Evolutionary conservation across 768 basidiomycete species (phyloP).

Genomic region (Suillus lakei): DNA sequence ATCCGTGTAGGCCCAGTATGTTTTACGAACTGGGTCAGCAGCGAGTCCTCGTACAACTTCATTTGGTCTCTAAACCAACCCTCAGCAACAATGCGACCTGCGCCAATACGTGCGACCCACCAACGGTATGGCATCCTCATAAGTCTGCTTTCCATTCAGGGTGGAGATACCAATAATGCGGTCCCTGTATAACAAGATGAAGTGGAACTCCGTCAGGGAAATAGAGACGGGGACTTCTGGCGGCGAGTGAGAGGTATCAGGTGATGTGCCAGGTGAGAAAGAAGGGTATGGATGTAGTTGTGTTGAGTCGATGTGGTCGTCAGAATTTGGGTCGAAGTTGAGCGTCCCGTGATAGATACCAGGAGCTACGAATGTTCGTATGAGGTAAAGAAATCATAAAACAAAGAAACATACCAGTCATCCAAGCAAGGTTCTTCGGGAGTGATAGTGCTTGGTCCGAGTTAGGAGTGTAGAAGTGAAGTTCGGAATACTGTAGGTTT

Average conservation of each 20-base stretch:
- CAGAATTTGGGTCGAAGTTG: conserved; percentile 68
- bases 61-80: conserved; percentile 61
- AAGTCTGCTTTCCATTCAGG: conserved; percentile 79
- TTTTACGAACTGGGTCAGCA: conserved; percentile 85
- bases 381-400: conserved; percentile 4
- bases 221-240: conserved; percentile 71
- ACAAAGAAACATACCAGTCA: conserved; percentile 67
- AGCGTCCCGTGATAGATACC: conserved; percentile 89
- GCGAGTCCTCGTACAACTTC: conserved; percentile 78
- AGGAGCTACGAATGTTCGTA: conserved; percentile 53
- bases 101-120: conserved; percentile 47
- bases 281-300: conserved; percentile 81
- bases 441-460: conserved; percentile 70
- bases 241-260: conserved; percentile 19
- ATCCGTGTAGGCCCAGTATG: conserved; percentile 94
- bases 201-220: conserved; percentile 90
- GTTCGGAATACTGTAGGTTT: conserved; percentile 70
- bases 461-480: conserved; percentile 79
- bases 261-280: conserved; percentile 34
- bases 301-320: conserved; percentile 78
- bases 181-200: conserved; percentile 82
- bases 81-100: conserved; percentile 14
- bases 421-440: conserved; percentile 85
- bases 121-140: conserved; percentile 82
- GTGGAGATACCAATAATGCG: conserved; percentile 77